Evolutionary conservation across 352 stramenopile genomes (phyloP).

Genomic region (Globisporangium perplexum): DNA sequence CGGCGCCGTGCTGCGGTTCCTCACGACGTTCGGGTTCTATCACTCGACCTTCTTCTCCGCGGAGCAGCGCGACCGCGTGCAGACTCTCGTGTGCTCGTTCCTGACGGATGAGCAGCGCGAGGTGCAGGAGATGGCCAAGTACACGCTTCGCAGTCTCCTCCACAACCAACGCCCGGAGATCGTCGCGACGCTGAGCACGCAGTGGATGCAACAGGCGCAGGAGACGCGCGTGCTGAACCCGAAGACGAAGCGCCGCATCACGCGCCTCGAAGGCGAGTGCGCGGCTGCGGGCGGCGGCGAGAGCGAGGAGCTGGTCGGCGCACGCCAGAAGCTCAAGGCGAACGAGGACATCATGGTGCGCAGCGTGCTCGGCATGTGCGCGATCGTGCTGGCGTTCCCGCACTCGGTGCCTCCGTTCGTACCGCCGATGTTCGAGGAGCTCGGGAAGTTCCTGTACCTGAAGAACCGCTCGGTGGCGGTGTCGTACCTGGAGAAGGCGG

Average conservation of each 20-base stretch:
- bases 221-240: slow-evolving; percentile 45
- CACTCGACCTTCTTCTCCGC: slow-evolving; percentile 54
- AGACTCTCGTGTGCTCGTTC: slow-evolving; percentile 44
- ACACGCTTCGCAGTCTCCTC: slow-evolving; percentile 54
- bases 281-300: not conserved
- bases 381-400: slow-evolving; percentile 71
- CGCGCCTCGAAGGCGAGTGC: slow-evolving; percentile 31
- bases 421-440: slow-evolving; percentile 64
- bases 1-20: slow-evolving; percentile 61
- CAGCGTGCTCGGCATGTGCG: slow-evolving; percentile 63
- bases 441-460: slow-evolving; percentile 65
- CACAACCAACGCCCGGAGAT: slow-evolving; percentile 38
- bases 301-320: slow-evolving; percentile 27
- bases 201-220: slow-evolving; percentile 28
- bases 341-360: slow-evolving; percentile 52
- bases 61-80: slow-evolving; percentile 35
- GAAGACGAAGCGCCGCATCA: slow-evolving; percentile 51
- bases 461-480: slow-evolving; percentile 48
- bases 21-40: slow-evolving; percentile 71
- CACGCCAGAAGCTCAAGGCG: slow-evolving; percentile 31
- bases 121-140: slow-evolving; percentile 79
- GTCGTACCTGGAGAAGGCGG: slow-evolving; percentile 63
- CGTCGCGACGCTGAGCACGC: slow-evolving; percentile 32
- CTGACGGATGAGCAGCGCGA: slow-evolving; percentile 69
- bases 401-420: slow-evolving; percentile 66